Evolutionary conservation across 306 rosid genomes (phyloP).

Genomic region (Trifolium subterraneum): DNA sequence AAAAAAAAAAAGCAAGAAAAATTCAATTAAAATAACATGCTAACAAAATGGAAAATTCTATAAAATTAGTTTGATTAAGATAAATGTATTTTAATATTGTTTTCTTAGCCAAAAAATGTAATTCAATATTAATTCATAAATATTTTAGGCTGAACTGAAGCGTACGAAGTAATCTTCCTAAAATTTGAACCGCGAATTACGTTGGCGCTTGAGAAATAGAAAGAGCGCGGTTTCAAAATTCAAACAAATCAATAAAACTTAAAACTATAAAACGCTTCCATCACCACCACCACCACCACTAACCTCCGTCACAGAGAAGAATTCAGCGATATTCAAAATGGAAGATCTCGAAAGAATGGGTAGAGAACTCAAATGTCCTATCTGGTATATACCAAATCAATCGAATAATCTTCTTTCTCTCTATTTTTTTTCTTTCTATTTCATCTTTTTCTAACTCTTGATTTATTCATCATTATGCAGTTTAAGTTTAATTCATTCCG

Average conservation of each 20-base stretch:
- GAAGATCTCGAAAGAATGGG: slow-evolving; percentile 80
- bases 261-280: not conserved
- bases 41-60: too few relatives aligned
- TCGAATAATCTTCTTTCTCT: not conserved
- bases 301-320: not conserved
- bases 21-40: too few relatives aligned
- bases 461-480: slow-evolving; percentile 45
- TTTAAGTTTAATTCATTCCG: slow-evolving; percentile 64
- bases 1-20: too few relatives aligned
- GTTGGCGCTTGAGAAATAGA: slow-evolving; percentile 39
- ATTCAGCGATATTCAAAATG: slow-evolving; percentile 38
- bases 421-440: not conserved
- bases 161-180: slow-evolving; percentile 10
- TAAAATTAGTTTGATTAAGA: too few relatives aligned
- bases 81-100: too few relatives aligned
- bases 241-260: not conserved
- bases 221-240: slow-evolving; percentile 42
- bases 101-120: too few relatives aligned
- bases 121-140: not conserved
- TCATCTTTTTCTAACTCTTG: not conserved
- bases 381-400: slow-evolving; percentile 58
- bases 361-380: slow-evolving; percentile 87
- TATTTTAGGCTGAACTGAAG: not conserved
- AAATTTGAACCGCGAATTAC: slow-evolving; percentile 31
- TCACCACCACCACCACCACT: not conserved